A percentile compares a stretch with the other conserved stretches of the same genome.
These are phyloP conservation scores for Cryphonectria japonica DNA, from an alignment of 2,329 filamentous ascomycete species.

Conservation along the genomic window DNA sequence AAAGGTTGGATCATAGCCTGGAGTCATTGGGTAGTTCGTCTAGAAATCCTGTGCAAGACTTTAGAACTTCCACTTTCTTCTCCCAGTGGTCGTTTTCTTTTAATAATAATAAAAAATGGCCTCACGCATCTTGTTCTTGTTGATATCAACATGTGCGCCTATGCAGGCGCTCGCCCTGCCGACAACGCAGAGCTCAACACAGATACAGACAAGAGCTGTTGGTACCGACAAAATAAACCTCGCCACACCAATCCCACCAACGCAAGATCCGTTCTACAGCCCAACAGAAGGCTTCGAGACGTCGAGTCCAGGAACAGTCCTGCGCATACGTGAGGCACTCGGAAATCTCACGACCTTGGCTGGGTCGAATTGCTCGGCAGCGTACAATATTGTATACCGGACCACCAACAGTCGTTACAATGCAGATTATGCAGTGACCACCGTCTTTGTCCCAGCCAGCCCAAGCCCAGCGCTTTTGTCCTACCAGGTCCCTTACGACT, in stretches of 20 bases:
- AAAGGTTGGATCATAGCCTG: background rate
- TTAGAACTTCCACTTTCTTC: background rate
- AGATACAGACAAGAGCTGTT: background rate
- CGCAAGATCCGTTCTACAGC: conserved; percentile 40
- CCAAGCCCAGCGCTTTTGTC: conserved; percentile 42
- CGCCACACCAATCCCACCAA: conserved; percentile 33
- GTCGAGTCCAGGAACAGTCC: conserved; percentile 35
- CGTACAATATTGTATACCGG: conserved; percentile 44
- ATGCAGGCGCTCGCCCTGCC: background rate
- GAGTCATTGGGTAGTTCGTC: background rate
- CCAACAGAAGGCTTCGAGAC: conserved; percentile 37
- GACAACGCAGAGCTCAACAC: background rate
- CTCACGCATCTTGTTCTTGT: conserved; percentile 1
- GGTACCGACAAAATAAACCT: background rate
- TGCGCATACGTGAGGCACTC: conserved; percentile 37
- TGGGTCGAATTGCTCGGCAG: conserved; percentile 30
- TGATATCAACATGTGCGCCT: conserved; percentile 12
- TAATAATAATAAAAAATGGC: background rate
- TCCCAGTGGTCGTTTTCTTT: background rate
- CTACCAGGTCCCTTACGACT: conserved; percentile 47
- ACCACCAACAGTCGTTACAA: conserved; percentile 41
- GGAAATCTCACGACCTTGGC: conserved; percentile 34
- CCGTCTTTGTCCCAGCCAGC: conserved; percentile 38
- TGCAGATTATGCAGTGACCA: conserved; percentile 46
- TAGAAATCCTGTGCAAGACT: background rate